Conservation (phyloP, 2,329 filamentous ascomycete species). For the Penicillium brasilianum region DNA sequence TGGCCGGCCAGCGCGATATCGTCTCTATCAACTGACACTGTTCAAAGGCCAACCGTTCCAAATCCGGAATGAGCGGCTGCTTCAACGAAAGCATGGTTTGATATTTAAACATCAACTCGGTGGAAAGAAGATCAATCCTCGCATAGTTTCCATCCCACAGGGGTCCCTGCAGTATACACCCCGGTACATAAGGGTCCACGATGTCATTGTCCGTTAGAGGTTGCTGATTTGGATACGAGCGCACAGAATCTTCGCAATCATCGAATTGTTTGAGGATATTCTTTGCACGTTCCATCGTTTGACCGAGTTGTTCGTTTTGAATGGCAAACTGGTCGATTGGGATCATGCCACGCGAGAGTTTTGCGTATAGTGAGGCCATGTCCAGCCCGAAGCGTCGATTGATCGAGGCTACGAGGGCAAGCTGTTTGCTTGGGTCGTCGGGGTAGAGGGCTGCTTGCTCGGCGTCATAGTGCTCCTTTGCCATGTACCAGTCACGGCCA, state of each 20-base stretch:
- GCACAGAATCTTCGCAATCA: constrained; percentile 67
- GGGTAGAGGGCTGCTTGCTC: constrained; percentile 65
- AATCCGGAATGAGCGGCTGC: constrained; percentile 57
- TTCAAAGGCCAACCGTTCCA: constrained; percentile 67
- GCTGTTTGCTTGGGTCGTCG: constrained; percentile 66
- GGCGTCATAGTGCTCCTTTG: constrained; percentile 66
- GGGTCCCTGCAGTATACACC: constrained; percentile 71
- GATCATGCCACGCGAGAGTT: constrained; percentile 68
- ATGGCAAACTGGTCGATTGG: constrained; percentile 66
- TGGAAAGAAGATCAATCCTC: constrained; percentile 76
- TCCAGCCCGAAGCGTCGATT: constrained; percentile 78
- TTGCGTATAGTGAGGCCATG: constrained; percentile 77
- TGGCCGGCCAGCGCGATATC: constrained; percentile 72
- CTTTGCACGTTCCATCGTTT: constrained; percentile 48
- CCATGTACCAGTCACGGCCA: constrained; percentile 76
- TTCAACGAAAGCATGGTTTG: constrained; percentile 67
- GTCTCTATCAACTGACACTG: constrained; percentile 81
- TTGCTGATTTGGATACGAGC: constrained; percentile 62
- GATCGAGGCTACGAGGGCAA: constrained; percentile 69
- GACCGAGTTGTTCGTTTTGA: constrained; percentile 63
- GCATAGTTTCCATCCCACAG: constrained; percentile 77
- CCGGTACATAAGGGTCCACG: constrained; percentile 73
- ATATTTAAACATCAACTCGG: constrained; percentile 79
- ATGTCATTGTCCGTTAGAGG: constrained; percentile 67
- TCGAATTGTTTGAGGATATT: constrained; percentile 66